Conservation (phyloP, 2,329 filamentous ascomycete species). For the Aureobasidium uvarum region DNA sequence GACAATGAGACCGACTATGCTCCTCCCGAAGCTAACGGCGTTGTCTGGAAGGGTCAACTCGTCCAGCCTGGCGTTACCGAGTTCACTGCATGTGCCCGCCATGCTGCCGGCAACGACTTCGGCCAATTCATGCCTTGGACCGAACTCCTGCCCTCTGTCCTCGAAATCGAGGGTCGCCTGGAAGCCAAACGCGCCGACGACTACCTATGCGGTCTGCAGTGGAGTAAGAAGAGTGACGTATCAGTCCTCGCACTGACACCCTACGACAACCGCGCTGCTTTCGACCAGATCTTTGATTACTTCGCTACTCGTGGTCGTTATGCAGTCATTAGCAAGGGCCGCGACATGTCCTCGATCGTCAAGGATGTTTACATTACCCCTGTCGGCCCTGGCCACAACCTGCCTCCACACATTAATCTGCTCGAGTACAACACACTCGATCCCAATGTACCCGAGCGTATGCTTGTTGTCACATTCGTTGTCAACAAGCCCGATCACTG, state of each 20-base stretch:
- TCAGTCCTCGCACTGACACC: slow-evolving; percentile 71
- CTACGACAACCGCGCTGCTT: slow-evolving; percentile 61
- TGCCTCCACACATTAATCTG: slow-evolving; percentile 85
- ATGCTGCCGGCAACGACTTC: slow-evolving; percentile 81
- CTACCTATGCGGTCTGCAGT: slow-evolving; percentile 84
- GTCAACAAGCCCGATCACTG: slow-evolving; percentile 50
- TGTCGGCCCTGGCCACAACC: slow-evolving; percentile 65
- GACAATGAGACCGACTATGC: slow-evolving; percentile 81
- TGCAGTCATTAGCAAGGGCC: slow-evolving; percentile 75
- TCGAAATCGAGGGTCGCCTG: slow-evolving; percentile 77
- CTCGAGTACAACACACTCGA: slow-evolving; percentile 82
- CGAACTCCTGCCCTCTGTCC: slow-evolving; percentile 66
- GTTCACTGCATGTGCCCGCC: slow-evolving; percentile 66
- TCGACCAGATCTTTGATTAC: slow-evolving; percentile 80
- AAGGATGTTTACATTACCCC: slow-evolving; percentile 91
- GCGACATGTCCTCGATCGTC: slow-evolving; percentile 59
- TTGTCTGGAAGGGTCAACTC: slow-evolving; percentile 75
- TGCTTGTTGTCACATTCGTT: slow-evolving; percentile 81
- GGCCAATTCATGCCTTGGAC: slow-evolving; percentile 66
- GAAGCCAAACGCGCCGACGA: slow-evolving; percentile 79
- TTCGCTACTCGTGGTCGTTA: slow-evolving; percentile 80
- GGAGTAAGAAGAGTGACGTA: slow-evolving; percentile 78
- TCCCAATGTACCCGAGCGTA: slow-evolving; percentile 66
- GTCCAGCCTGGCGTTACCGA: slow-evolving; percentile 37
- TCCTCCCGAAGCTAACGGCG: slow-evolving; percentile 65